Evolutionary conservation across 2,329 filamentous ascomycete genomes (phyloP), one percentile per base, ranked within the genome.

Genomic region (Cladosporium sp.): DNA sequence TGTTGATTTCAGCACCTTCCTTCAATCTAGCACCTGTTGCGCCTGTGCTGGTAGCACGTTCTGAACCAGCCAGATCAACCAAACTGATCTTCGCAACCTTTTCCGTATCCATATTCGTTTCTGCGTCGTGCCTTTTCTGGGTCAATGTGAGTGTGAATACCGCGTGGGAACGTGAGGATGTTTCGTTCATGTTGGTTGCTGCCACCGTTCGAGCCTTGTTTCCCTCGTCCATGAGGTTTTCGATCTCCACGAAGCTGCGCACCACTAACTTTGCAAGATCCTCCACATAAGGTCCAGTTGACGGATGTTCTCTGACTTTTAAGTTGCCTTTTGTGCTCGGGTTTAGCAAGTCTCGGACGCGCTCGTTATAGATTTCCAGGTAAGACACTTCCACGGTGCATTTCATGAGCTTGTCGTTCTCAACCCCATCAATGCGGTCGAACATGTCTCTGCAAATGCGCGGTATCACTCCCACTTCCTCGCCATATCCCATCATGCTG

Each of bases 151-250:
- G 80, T 19, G 95, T 99, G 73, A 99, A 99, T 54, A 99, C 95
- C 40, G 94, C 94, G 75, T 99, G 94, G 72, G 93, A 97, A 80
- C 94, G 88, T 83, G 92, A 96, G 61, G 92, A 97, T 0, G 95
- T 99, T 76, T 97, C 94, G 80, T 99, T 99, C 94, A 99, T 99
- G 82, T 97, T 99, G 39, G 94, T 99, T 7, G 94, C 94, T 3
- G 94, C 94, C 39, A 99, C 94, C 0, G 94, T 99, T 80, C 94
- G 84, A 36, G 94, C 94, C 77, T 99, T 99, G 80, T 99, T 99
- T 69, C 94, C 94, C 76, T 97, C 93, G 72, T 99, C 94, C 94
- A 99, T 99, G 68, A 99, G 78, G 71, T 97, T 88, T 70, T 99
- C 94, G 65, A 99, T 97, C 72, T 99, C 95, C 57, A 88, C 82